phyloP scores from a whole-genome alignment of 257 asterid genomes.

The Nicotiana otophora region DNA sequence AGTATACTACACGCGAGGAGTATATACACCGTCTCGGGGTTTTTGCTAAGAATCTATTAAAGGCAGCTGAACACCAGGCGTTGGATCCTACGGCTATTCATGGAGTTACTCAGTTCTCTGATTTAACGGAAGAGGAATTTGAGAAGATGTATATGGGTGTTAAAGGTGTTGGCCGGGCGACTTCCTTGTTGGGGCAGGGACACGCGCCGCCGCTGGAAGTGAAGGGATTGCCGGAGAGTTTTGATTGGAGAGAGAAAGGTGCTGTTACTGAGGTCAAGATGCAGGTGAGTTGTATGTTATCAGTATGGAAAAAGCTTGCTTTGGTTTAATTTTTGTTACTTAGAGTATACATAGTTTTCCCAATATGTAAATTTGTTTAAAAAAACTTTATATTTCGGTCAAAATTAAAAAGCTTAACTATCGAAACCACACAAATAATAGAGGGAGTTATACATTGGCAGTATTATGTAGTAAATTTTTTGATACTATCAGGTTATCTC shows the following conservation, averaged over 20 bases:
- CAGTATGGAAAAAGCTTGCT: background rate
- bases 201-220: conserved; percentile 46
- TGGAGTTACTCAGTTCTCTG: conserved; percentile 77
- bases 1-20: conserved; percentile 54
- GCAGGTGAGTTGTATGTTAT: conserved; percentile 44
- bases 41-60: conserved; percentile 59
- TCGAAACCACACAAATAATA: too few relatives aligned
- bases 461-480: too few relatives aligned
- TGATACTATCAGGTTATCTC: too few relatives aligned
- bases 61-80: conserved; percentile 84
- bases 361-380: too few relatives aligned
- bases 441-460: too few relatives aligned
- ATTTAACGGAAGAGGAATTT: conserved; percentile 60
- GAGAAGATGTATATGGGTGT: conserved; percentile 74
- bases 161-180: conserved; percentile 30
- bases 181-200: background rate
- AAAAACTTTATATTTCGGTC: too few relatives aligned
- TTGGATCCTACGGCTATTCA: conserved; percentile 87
- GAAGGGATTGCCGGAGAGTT: conserved; percentile 61
- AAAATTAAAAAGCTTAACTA: too few relatives aligned
- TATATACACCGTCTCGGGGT: conserved; percentile 80
- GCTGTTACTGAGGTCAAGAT: conserved; percentile 88
- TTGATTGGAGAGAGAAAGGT: conserved; percentile 92
- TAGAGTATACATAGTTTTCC: too few relatives aligned
- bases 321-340: background rate